phyloP scores from a whole-genome alignment of 2,329 filamentous ascomycete species.

The Penicillium brevicompactum region DNA sequence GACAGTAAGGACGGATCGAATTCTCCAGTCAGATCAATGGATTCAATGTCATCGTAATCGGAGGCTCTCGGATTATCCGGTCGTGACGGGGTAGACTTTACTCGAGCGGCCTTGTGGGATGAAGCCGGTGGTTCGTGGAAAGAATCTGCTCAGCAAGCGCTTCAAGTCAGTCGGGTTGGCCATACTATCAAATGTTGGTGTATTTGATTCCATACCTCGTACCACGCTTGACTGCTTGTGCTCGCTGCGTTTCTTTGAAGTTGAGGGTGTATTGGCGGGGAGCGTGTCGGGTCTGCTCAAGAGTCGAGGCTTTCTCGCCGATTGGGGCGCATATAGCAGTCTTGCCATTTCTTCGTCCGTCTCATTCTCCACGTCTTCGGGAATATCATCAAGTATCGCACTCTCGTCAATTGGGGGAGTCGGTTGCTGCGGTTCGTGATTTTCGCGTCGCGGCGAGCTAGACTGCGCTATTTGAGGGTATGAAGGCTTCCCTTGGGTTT shows the following conservation, averaged over 20 bases:
- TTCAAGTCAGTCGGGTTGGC: neutral
- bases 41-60: constrained; percentile 41
- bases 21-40: constrained; percentile 49
- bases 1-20: constrained; percentile 38
- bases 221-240: constrained; percentile 12
- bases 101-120: constrained; percentile 14
- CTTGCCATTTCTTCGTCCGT: constrained; percentile 45
- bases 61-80: constrained; percentile 21
- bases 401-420: constrained; percentile 21
- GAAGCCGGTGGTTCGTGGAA: constrained; percentile 18
- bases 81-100: constrained; percentile 25
- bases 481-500: constrained; percentile 42
- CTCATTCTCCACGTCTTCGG: constrained; percentile 29
- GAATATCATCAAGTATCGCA: constrained; percentile 20
- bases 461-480: constrained; percentile 30
- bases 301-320: constrained; percentile 43
- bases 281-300: constrained; percentile 33
- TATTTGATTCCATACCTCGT: constrained; percentile 28
- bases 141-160: constrained; percentile 8
- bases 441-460: constrained; percentile 28
- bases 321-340: constrained; percentile 44
- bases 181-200: neutral
- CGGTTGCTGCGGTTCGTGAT: constrained; percentile 19
- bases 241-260: constrained; percentile 17
- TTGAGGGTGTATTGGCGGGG: constrained; percentile 21